Evolutionary conservation across 202 grass and related monocot genomes (phyloP).

Genomic region (Setaria viridis): DNA sequence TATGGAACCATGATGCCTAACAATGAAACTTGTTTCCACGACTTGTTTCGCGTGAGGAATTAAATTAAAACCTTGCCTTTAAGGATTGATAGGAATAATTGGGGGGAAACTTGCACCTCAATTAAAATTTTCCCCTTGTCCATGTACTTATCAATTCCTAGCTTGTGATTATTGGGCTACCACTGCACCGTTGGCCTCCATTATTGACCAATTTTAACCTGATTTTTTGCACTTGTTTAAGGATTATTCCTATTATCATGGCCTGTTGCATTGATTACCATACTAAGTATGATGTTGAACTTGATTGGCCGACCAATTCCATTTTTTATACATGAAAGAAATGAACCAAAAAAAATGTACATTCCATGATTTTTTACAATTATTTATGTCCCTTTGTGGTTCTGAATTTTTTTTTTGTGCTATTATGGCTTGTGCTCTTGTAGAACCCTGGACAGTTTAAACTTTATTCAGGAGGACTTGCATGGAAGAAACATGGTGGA

Average conservation of each 20-base stretch:
- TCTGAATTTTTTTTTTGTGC: neutral
- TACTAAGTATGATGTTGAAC: neutral
- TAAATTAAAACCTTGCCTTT: neutral
- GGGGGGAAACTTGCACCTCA: neutral
- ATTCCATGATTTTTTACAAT: neutral
- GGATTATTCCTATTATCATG: slow-evolving; percentile 1
- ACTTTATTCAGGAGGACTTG: slow-evolving; percentile 72
- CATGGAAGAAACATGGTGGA: slow-evolving; percentile 92
- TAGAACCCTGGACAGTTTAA: slow-evolving; percentile 90
- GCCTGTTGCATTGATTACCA: neutral
- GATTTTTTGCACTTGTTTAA: neutral
- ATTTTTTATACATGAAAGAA: neutral
- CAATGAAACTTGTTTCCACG: neutral
- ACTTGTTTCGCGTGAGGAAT: neutral
- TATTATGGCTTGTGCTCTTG: slow-evolving; percentile 10
- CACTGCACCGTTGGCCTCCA: neutral
- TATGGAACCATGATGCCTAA: neutral
- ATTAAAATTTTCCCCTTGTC: neutral
- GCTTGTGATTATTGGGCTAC: neutral
- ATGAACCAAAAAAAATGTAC: neutral
- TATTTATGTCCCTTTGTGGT: neutral
- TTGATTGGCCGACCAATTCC: neutral
- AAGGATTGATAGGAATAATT: neutral
- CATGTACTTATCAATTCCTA: slow-evolving; percentile 8
- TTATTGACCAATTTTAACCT: neutral